These are phyloP conservation scores for Bjerkandera adusta DNA, from an alignment of 1,284 basidiomycete species.

Conservation along the genomic window DNA sequence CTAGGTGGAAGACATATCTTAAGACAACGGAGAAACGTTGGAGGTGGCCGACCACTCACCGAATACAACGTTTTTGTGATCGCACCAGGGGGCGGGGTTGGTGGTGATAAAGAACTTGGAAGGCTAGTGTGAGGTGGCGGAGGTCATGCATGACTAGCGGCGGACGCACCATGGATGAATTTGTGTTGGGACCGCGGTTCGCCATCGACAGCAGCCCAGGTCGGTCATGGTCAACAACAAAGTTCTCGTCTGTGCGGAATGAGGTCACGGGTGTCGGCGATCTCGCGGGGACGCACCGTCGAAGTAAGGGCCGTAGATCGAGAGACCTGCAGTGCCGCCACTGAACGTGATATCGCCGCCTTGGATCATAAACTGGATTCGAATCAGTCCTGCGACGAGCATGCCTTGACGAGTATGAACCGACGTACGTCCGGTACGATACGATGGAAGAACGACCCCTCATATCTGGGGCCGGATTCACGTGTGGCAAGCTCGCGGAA, in stretches of 20 bases:
- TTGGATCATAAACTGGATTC: constrained; percentile 33
- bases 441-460: constrained; percentile 76
- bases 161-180: constrained; percentile 44
- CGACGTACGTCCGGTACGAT: constrained; percentile 53
- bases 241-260: constrained; percentile 39
- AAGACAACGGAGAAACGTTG: constrained; percentile 10
- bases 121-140: not conserved
- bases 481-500: constrained; percentile 91
- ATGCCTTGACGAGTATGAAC: not conserved
- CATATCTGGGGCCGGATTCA: constrained; percentile 64
- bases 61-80: constrained; percentile 51
- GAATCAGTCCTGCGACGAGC: not conserved
- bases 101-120: constrained; percentile 71
- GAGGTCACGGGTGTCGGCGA: no score
- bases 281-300: constrained; percentile 26
- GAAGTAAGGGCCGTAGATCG: constrained; percentile 30
- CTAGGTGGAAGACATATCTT: constrained; percentile 1
- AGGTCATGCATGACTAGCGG: not conserved
- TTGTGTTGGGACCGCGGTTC: constrained; percentile 57
- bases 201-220: constrained; percentile 58
- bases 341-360: constrained; percentile 39
- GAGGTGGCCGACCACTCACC: constrained; percentile 30
- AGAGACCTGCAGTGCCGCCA: constrained; percentile 62
- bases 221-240: constrained; percentile 38
- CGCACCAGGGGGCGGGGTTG: constrained; percentile 57